Conservation (phyloP, 2,329 filamentous ascomycete species). For the Paraphaeosphaeria sporulosa region DNA sequence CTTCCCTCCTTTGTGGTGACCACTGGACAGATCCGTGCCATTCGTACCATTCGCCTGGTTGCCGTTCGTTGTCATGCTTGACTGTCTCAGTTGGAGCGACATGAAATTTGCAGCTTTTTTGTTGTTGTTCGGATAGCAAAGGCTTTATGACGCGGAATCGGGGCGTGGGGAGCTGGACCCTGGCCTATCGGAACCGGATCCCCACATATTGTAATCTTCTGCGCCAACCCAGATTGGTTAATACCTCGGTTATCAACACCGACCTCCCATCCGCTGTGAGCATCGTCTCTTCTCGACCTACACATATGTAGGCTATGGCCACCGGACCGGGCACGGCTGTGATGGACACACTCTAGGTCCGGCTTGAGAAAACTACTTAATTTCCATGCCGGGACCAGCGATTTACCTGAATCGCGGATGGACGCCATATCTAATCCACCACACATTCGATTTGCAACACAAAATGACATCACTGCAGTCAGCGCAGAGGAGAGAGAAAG, state of each 20-base stretch:
- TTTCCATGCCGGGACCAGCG: too few species aligned
- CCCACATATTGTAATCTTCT: slow-evolving; percentile 8
- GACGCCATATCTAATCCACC: background rate
- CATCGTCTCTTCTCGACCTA: background rate
- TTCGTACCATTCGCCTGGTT: slow-evolving; percentile 18
- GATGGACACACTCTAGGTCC: background rate
- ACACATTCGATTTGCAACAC: too few species aligned
- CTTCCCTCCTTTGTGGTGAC: slow-evolving; percentile 26
- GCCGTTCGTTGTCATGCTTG: slow-evolving; percentile 20
- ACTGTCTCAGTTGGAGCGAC: slow-evolving; percentile 2
- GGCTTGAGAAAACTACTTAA: background rate
- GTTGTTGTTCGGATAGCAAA: slow-evolving; percentile 16
- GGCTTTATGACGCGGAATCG: slow-evolving; percentile 17
- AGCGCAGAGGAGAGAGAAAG: too few species aligned
- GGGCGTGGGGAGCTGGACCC: background rate
- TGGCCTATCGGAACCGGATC: slow-evolving; percentile 12
- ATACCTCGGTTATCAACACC: slow-evolving; percentile 4
- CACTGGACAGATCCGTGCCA: slow-evolving; percentile 32
- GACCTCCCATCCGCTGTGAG: background rate
- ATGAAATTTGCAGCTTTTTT: background rate
- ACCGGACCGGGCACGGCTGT: background rate
- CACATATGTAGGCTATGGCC: background rate
- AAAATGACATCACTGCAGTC: too few species aligned
- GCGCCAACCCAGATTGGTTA: slow-evolving; percentile 5
- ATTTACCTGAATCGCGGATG: background rate